Evolutionary conservation across 805 yeast genomes (phyloP).

Genomic region (Nakazawaea ishiwadae): DNA sequence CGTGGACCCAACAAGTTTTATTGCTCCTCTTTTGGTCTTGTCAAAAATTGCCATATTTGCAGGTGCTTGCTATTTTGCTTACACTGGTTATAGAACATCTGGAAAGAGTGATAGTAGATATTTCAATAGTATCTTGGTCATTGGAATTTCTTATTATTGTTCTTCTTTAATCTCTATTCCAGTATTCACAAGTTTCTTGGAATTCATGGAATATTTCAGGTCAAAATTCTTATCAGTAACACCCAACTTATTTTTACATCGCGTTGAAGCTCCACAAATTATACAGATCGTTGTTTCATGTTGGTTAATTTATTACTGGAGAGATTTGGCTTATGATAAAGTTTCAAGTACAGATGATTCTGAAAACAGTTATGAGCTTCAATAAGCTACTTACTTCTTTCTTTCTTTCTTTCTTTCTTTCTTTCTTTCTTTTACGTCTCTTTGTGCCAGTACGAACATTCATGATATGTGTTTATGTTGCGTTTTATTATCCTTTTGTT

Average conservation of each 20-base stretch:
- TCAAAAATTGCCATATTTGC: not conserved
- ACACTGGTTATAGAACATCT: not conserved
- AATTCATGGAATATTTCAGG: not conserved
- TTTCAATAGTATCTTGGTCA: not conserved
- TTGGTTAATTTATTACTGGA: constrained; percentile 12
- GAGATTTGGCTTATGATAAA: constrained; percentile 6
- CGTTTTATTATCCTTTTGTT: not conserved
- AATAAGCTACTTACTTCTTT: not conserved
- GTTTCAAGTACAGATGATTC: not conserved
- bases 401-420: too few species aligned
- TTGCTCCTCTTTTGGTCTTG: constrained; percentile 5
- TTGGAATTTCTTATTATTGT: constrained; percentile 1
- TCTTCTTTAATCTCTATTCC: constrained; percentile 6
- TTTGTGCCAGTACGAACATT: not conserved
- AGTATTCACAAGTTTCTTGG: not conserved
- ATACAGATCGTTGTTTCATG: constrained; percentile 2
- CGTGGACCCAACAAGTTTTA: not conserved
- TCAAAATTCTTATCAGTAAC: constrained; percentile 1
- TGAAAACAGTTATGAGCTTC: constrained; percentile 5
- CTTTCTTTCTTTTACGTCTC: not conserved
- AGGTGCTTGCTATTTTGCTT: not conserved
- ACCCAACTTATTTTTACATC: not conserved
- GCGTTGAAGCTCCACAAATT: constrained; percentile 8
- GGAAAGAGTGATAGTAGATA: constrained; percentile 2
- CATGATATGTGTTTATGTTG: too few species aligned